A percentile compares a stretch with the other conserved stretches of the same genome.
Evolutionary conservation across 257 asterid genomes (phyloP).

Genomic region (Eustoma russellianum): DNA sequence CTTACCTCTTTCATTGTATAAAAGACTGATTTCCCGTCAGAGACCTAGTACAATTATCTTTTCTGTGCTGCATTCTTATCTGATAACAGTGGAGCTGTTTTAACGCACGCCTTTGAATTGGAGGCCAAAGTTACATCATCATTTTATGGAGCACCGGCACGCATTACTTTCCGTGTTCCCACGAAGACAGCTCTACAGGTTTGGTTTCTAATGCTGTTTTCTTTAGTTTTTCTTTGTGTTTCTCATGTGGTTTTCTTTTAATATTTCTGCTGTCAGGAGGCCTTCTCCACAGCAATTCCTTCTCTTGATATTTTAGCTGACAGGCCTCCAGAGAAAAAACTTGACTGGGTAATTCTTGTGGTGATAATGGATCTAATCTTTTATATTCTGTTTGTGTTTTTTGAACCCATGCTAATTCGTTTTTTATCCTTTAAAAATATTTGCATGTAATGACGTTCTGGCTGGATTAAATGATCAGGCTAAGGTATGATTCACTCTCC

Average conservation of each 20-base stretch:
- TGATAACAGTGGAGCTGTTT: constrained; percentile 51
- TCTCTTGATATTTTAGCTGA: constrained; percentile 87
- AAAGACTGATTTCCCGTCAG: neutral
- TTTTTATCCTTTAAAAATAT: neutral
- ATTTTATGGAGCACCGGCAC: constrained; percentile 68
- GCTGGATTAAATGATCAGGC: constrained; percentile 51
- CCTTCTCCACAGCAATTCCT: constrained; percentile 75
- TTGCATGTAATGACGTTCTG: constrained; percentile 2
- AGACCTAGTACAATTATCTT: neutral
- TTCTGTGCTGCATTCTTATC: constrained; percentile 5
- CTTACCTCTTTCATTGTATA: neutral
- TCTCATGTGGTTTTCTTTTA: constrained; percentile 7
- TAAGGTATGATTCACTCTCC: constrained; percentile 61
- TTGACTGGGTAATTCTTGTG: constrained; percentile 64
- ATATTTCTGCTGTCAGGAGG: constrained; percentile 38
- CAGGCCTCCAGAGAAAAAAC: constrained; percentile 70
- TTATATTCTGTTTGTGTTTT: constrained; percentile 14
- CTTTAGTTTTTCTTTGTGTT: constrained; percentile 4
- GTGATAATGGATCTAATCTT: constrained; percentile 9
- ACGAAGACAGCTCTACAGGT: constrained; percentile 84
- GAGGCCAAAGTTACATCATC: constrained; percentile 61
- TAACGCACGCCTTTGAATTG: constrained; percentile 81
- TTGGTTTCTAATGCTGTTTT: constrained; percentile 7
- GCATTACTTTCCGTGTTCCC: constrained; percentile 77
- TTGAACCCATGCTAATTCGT: constrained; percentile 15